A percentile compares a stretch with the other conserved stretches of the same genome.
Conservation (phyloP, 2,329 filamentous ascomycete genomes). For the Exophiala lecanii-corni region DNA sequence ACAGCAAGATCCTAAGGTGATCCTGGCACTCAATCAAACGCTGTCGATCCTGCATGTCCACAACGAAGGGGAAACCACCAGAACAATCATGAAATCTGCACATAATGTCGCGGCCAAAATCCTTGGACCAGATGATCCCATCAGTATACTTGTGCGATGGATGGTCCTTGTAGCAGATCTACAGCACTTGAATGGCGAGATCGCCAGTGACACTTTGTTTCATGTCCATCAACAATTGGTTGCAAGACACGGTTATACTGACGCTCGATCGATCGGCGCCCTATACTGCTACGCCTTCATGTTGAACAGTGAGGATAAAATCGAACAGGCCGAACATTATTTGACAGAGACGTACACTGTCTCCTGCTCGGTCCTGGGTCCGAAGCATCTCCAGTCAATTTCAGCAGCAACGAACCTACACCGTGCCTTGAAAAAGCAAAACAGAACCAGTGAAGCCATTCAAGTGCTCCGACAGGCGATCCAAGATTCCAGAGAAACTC, state of each 20-base stretch:
- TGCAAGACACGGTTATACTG: constrained; percentile 10
- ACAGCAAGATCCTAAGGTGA: constrained; percentile 21
- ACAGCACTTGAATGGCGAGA: constrained; percentile 13
- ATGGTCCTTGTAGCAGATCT: constrained; percentile 21
- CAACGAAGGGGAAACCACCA: constrained; percentile 22
- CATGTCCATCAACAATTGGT: constrained; percentile 13
- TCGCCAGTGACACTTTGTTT: constrained; percentile 17
- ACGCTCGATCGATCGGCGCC: constrained; percentile 20
- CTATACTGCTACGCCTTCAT: constrained; percentile 24
- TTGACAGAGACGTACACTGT: constrained; percentile 17
- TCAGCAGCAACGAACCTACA: constrained; percentile 20
- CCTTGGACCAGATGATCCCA: constrained; percentile 20
- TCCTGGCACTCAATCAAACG: constrained; percentile 22
- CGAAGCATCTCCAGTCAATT: constrained; percentile 20
- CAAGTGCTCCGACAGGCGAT: constrained; percentile 15
- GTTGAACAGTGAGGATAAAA: constrained; percentile 20
- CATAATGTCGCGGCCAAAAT: constrained; percentile 14
- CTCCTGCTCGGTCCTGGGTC: constrained; percentile 16
- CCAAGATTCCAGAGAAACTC: constrained; percentile 17
- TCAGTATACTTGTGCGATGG: constrained; percentile 20
- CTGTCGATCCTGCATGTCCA: constrained; percentile 25
- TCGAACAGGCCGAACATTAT: constrained; percentile 18
- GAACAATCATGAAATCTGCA: constrained; percentile 19
- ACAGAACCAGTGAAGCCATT: constrained; percentile 21
- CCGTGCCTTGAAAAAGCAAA: constrained; percentile 15